phyloP scores from a whole-genome alignment of 306 rosid species.

The Acacia melanoxylon region DNA sequence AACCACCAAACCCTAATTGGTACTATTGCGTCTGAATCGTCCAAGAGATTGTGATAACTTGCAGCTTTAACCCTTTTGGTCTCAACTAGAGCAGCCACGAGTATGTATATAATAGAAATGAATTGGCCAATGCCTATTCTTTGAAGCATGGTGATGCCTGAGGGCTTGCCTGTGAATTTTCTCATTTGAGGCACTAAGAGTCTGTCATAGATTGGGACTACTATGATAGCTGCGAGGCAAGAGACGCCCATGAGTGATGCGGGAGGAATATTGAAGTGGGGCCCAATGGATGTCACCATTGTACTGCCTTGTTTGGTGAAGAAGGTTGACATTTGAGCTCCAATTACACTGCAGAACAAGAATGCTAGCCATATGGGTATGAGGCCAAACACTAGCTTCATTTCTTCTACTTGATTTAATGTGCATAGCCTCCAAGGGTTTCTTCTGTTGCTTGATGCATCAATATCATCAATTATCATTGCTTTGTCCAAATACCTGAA shows the following conservation, averaged over 20 bases:
- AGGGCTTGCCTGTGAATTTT: conserved; percentile 30
- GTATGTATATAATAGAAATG: conserved; percentile 36
- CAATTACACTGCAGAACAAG: neutral
- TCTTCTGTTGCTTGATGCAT: neutral
- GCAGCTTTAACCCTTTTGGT: conserved; percentile 34
- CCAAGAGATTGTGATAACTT: conserved; percentile 25
- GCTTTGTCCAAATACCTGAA: neutral
- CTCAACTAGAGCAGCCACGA: conserved; percentile 37
- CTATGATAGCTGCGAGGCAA: conserved; percentile 24
- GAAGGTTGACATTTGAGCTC: neutral
- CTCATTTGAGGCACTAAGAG: conserved; percentile 28
- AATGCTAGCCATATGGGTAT: neutral
- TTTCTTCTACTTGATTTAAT: neutral
- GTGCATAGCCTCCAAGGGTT: neutral
- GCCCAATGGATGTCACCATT: conserved; percentile 31
- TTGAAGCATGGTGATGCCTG: conserved; percentile 48
- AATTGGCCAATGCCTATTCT: conserved; percentile 44
- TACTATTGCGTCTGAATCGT: conserved; percentile 30
- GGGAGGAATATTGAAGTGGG: conserved; percentile 36
- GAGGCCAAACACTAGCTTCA: neutral
- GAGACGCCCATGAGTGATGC: conserved; percentile 42
- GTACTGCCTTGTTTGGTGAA: conserved; percentile 4
- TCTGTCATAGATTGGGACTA: conserved; percentile 44
- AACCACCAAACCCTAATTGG: conserved; percentile 61
- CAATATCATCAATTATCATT: neutral